These are phyloP conservation scores for Tetrahymena elliotti DNA, from an alignment of 73 alveolate genomes.

Conservation along the genomic window DNA sequence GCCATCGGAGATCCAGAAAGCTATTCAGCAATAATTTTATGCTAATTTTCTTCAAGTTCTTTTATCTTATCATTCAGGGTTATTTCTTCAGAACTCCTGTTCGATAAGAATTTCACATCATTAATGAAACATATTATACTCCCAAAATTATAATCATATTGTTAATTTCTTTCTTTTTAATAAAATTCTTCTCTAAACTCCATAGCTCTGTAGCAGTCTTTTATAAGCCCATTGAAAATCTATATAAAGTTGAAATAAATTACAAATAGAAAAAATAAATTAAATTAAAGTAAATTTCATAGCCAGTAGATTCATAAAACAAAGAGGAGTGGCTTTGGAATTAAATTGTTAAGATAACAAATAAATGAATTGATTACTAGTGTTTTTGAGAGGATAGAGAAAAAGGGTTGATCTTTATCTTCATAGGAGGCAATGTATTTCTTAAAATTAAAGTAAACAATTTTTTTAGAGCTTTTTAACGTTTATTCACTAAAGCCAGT, in stretches of 20 bases:
- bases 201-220: not conserved
- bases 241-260: not conserved
- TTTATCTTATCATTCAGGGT: not conserved
- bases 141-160: not conserved
- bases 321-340: too few species aligned
- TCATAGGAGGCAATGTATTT: not conserved
- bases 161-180: not conserved
- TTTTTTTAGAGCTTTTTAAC: not conserved
- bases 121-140: not conserved
- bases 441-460: not conserved
- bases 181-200: not conserved
- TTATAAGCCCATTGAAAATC: not conserved
- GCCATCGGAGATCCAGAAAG: not conserved
- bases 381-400: not conserved
- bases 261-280: not conserved
- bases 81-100: not conserved
- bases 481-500: not conserved
- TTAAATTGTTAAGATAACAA: too few species aligned
- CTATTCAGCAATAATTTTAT: not conserved
- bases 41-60: not conserved
- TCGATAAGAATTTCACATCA: not conserved
- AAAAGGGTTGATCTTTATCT: not conserved
- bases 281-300: too few species aligned
- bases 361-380: not conserved
- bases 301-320: too few species aligned